phyloP scores from a whole-genome alignment of 2,329 filamentous ascomycete genomes.

The Fusarium redolens region DNA sequence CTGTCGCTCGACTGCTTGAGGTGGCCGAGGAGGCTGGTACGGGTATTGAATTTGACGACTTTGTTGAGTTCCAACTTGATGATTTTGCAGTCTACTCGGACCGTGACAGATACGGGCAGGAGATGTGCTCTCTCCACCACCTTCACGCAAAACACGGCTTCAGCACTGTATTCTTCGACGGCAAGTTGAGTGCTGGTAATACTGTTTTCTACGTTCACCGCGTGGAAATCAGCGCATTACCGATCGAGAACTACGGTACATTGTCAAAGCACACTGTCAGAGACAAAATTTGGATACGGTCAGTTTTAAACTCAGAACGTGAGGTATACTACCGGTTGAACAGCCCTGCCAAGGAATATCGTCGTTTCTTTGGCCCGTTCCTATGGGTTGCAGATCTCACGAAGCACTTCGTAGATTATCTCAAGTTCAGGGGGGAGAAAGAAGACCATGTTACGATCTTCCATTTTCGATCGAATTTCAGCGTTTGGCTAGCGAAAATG shows the following conservation, averaged over 20 bases:
- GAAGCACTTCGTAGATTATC: constrained; percentile 79
- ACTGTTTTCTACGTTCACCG: constrained; percentile 62
- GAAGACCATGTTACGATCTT: constrained; percentile 58
- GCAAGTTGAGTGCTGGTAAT: constrained; percentile 62
- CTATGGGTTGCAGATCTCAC: constrained; percentile 77
- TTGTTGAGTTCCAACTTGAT: constrained; percentile 64
- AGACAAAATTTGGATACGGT: constrained; percentile 73
- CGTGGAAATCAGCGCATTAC: constrained; percentile 67
- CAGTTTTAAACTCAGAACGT: constrained; percentile 54
- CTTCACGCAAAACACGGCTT: constrained; percentile 54
- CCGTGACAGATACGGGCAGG: constrained; percentile 50
- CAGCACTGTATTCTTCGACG: constrained; percentile 67
- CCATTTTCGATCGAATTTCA: constrained; percentile 69
- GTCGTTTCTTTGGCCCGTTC: constrained; percentile 70
- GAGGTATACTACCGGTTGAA: constrained; percentile 73
- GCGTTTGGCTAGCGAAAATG: constrained; percentile 61
- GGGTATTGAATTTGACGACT: constrained; percentile 44
- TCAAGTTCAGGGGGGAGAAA: constrained; percentile 52
- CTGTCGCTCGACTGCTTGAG: constrained; percentile 14
- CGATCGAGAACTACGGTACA: constrained; percentile 73
- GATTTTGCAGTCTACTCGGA: constrained; percentile 69
- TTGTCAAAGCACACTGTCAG: constrained; percentile 59
- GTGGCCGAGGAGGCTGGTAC: constrained; percentile 17
- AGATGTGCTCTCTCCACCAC: constrained; percentile 67
- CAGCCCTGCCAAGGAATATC: constrained; percentile 69